Base-by-base conservation (phyloP, 2,329 filamentous ascomycete genomes). In the Aureobasidium sp. region DNA sequence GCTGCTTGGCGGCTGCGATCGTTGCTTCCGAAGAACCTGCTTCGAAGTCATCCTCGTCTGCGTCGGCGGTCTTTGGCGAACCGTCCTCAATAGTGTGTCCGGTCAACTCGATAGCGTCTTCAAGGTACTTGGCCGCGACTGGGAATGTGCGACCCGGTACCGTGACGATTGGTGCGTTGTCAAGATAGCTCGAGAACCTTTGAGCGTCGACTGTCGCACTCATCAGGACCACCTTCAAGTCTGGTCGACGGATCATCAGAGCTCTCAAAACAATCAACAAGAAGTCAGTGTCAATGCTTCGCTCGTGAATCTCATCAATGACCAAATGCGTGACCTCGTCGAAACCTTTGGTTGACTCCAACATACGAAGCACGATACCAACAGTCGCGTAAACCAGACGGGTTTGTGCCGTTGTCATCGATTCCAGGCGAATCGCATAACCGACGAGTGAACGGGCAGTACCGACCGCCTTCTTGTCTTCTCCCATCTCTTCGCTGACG, bases 251-350 rank as follows among this genome's bases (percentile, higher is more conserved):
- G 34, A 83, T 73, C 77, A 97, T 83, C 4, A 99, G 79, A 65
- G 92, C 89, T 70, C 90, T 90, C 56, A 99, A 82, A 1, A 97
- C 89, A 67, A 99, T 94, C 17, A 99, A 81, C 37, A 99, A 79
- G 72, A 99, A 97, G 73, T 99, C 94, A 62, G 92, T 96, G 72
- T 99, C 94, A 68, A 99, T 97, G 14, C 91, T 90, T 65, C 93
- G 86, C 74, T 99, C 94, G 71, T 99, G 94, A 2, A 97, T 93
- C 75, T 99, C 94, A 70, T 99, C 94, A n/a, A 99, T 86, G 49
- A 99, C 86, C 64, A 99, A 78, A 76, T 97, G 94, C 0, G 93
- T 96, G 58, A 99, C 87, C 66, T 97, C 93, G 62, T 86, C 84
- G 47, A 99, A 83, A 62, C 95, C 89, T 66, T 91, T 89, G 0